A percentile compares a stretch with the other conserved stretches of the same genome.
These are phyloP conservation scores for Magnolia officinalis DNA, from an alignment of 164 flowering plant genomes.

Conservation along the genomic window DNA sequence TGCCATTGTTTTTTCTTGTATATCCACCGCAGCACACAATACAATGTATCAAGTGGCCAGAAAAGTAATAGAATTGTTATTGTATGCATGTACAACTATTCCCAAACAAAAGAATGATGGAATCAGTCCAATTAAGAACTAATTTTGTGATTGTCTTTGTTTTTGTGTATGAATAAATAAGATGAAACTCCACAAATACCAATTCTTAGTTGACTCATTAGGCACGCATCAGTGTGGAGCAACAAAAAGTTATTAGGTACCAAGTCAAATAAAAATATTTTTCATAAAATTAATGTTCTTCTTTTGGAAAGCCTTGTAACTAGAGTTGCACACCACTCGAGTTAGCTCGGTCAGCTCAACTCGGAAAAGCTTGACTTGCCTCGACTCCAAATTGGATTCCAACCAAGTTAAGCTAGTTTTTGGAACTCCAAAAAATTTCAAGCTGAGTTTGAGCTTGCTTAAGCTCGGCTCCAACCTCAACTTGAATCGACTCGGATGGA, in stretches of 20 bases:
- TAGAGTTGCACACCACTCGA: no score
- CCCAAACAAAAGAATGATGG: neutral
- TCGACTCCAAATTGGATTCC: no score
- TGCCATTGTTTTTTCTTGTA: neutral
- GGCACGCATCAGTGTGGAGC: neutral
- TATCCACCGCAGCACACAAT: neutral
- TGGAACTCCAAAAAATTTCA: no score
- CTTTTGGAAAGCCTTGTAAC: no score
- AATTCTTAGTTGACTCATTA: neutral
- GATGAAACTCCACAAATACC: neutral
- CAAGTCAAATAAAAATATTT: neutral
- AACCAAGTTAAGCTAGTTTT: no score
- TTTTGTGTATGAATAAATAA: neutral
- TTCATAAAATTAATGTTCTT: no score
- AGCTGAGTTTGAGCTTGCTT: no score
- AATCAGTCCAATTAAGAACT: neutral
- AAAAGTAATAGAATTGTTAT: neutral
- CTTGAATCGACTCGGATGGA: no score
- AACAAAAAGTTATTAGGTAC: neutral
- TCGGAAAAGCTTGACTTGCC: no score
- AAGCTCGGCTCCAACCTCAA: no score
- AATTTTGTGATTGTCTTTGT: neutral
- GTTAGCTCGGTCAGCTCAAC: no score
- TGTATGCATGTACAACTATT: neutral
- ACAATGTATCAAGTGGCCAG: neutral